Evolutionary conservation across 352 stramenopile genomes (phyloP).

Genomic region (Globisporangium paroecandrum): DNA sequence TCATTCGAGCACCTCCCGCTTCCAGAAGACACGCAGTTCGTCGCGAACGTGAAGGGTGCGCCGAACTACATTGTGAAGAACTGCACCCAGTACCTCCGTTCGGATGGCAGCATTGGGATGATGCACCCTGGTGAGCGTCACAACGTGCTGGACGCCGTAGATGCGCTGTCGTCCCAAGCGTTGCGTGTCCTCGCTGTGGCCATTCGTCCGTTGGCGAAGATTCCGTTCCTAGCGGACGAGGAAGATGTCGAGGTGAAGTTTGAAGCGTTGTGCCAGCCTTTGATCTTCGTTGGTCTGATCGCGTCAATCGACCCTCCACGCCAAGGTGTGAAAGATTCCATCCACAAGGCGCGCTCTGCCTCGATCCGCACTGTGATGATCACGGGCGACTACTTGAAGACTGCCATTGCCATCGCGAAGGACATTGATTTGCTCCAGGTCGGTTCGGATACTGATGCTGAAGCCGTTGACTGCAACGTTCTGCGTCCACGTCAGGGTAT

Average conservation of each 20-base stretch:
- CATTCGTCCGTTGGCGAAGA: conserved; percentile 50
- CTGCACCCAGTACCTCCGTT: conserved; percentile 44
- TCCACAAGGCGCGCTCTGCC: conserved; percentile 47
- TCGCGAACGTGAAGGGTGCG: conserved; percentile 66
- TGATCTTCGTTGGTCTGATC: conserved; percentile 92
- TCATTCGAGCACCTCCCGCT: conserved; percentile 43
- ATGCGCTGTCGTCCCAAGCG: conserved; percentile 58
- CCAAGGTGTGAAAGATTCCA: conserved; percentile 52
- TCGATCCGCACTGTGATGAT: conserved; percentile 88
- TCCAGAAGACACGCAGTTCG: conserved; percentile 32
- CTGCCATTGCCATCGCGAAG: conserved; percentile 90
- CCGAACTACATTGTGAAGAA: conserved; percentile 66
- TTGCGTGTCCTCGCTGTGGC: conserved; percentile 89
- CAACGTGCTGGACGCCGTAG: conserved; percentile 47
- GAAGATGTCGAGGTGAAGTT: conserved; percentile 61
- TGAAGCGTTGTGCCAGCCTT: conserved; percentile 48
- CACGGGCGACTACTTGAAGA: conserved; percentile 94
- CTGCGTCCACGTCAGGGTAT: conserved; percentile 39
- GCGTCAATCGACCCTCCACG: conserved; percentile 85
- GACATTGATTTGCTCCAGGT: conserved; percentile 85
- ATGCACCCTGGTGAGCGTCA: conserved; percentile 36
- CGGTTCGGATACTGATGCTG: conserved; percentile 35
- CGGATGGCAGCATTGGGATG: conserved; percentile 36
- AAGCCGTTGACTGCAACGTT: conserved; percentile 69
- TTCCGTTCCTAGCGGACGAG: conserved; percentile 44